These are phyloP conservation scores for Gamsiella multidivaricata DNA, from an alignment of 192 early-diverging fungal genomes.

Conservation along the genomic window DNA sequence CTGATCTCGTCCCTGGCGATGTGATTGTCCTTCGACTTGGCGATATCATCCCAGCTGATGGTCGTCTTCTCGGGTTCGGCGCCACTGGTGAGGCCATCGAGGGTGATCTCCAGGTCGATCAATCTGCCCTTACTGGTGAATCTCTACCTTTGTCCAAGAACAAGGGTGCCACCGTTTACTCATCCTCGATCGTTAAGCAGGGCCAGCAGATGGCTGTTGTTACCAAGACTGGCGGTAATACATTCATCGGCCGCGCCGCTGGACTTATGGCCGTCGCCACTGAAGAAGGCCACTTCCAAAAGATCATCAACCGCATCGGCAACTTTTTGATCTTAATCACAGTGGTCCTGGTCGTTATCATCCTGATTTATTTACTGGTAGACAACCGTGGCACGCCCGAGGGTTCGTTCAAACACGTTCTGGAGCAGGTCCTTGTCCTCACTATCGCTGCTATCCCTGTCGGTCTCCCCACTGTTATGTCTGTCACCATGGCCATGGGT, in stretches of 20 bases:
- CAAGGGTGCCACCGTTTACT: slow-evolving; percentile 86
- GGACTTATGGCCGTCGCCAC: slow-evolving; percentile 90
- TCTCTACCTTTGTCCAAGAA: slow-evolving; percentile 90
- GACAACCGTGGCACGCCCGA: slow-evolving; percentile 50
- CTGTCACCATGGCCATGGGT: slow-evolving; percentile 97
- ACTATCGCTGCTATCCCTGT: slow-evolving; percentile 93
- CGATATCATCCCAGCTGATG: slow-evolving; percentile 95
- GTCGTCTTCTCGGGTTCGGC: slow-evolving; percentile 81
- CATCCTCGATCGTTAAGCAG: slow-evolving; percentile 94
- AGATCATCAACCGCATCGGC: slow-evolving; percentile 91
- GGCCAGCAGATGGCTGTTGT: slow-evolving; percentile 95
- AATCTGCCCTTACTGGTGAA: slow-evolving; percentile 94
- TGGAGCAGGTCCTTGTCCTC: slow-evolving; percentile 81
- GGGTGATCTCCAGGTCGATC: slow-evolving; percentile 86
- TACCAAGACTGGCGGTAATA: slow-evolving; percentile 90
- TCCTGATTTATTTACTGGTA: slow-evolving; percentile 80
- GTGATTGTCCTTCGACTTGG: slow-evolving; percentile 91
- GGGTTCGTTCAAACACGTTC: slow-evolving; percentile 51
- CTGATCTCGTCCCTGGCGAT: slow-evolving; percentile 90
- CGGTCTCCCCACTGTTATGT: slow-evolving; percentile 95
- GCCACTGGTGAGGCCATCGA: slow-evolving; percentile 83
- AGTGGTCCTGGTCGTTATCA: slow-evolving; percentile 78
- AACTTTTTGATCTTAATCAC: slow-evolving; percentile 92
- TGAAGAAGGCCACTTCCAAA: slow-evolving; percentile 97
- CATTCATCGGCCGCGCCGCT: slow-evolving; percentile 94